Evolutionary conservation across 768 basidiomycete genomes (phyloP).

Genomic region (Bullera alba): DNA sequence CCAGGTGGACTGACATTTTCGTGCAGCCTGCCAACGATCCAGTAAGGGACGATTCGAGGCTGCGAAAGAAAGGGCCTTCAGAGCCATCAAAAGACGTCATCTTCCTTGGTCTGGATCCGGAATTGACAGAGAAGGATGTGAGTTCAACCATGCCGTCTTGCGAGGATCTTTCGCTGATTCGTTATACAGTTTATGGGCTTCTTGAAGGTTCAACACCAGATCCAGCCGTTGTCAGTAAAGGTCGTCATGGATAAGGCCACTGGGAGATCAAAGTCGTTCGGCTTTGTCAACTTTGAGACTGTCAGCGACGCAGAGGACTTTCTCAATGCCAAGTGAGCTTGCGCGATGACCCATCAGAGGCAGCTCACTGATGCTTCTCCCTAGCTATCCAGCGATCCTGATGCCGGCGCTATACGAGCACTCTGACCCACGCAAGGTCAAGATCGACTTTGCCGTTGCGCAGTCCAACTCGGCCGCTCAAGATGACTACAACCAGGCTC

Average conservation of each 20-base stretch:
- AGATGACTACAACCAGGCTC: constrained; percentile 44
- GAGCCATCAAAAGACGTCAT: constrained; percentile 91
- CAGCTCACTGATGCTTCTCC: background rate
- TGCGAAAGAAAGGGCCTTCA: constrained; percentile 54
- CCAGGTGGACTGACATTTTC: no score
- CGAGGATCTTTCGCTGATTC: constrained; percentile 73
- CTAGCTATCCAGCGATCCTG: constrained; percentile 73
- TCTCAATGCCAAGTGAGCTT: constrained; percentile 62
- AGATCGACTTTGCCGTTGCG: constrained; percentile 85
- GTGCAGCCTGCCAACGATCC: no score
- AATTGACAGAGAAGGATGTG: constrained; percentile 89
- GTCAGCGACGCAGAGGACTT: constrained; percentile 83
- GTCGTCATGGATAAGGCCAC: constrained; percentile 95
- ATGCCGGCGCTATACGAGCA: constrained; percentile 87
- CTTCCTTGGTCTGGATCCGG: constrained; percentile 85
- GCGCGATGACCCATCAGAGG: background rate
- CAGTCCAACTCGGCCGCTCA: background rate
- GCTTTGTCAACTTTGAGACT: constrained; percentile 86
- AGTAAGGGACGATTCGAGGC: no score
- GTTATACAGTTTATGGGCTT: constrained; percentile 51
- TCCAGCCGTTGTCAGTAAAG: constrained; percentile 52
- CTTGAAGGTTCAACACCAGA: constrained; percentile 41
- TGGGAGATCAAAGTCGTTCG: constrained; percentile 94
- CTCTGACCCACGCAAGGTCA: constrained; percentile 73
- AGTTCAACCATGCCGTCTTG: constrained; percentile 37